A percentile compares a stretch with the other conserved stretches of the same genome.
phyloP scores from a whole-genome alignment of 495 filamentous ascomycete genomes.

The Hypomontagnella submonticulosa region DNA sequence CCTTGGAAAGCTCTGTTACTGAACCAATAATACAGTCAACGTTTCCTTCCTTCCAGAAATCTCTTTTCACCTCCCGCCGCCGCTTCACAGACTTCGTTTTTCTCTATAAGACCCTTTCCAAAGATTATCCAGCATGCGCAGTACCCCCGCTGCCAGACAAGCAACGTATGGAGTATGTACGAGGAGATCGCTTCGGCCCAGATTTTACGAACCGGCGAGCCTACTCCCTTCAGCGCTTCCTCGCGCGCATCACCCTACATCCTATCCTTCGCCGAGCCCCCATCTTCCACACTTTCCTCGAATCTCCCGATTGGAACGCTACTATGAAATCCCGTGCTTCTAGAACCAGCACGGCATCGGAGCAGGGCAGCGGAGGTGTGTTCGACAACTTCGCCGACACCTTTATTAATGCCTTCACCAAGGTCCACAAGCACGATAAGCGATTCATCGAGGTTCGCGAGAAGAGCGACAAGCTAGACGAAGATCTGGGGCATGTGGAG shows the following conservation, averaged over 20 bases:
- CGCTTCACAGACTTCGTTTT: slow-evolving; percentile 98
- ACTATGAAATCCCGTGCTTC: slow-evolving; percentile 83
- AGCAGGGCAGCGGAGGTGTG: slow-evolving; percentile 67
- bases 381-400: slow-evolving; percentile 95
- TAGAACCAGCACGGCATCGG: slow-evolving; percentile 65
- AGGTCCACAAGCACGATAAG: slow-evolving; percentile 93
- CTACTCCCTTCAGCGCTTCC: slow-evolving; percentile 90
- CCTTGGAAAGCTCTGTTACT: slow-evolving; percentile 12
- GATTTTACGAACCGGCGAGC: slow-evolving; percentile 94
- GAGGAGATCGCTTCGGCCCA: slow-evolving; percentile 90
- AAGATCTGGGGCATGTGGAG: slow-evolving; percentile 91
- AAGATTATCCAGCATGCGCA: slow-evolving; percentile 89
- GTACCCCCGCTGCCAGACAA: slow-evolving; percentile 97
- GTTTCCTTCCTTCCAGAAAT: slow-evolving; percentile 88
- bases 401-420: slow-evolving; percentile 97
- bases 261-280: slow-evolving; percentile 86
- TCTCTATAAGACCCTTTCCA: slow-evolving; percentile 86
- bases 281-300: slow-evolving; percentile 88
- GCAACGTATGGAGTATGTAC: slow-evolving; percentile 98
- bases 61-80: slow-evolving; percentile 79
- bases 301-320: slow-evolving; percentile 94
- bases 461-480: slow-evolving; percentile 93
- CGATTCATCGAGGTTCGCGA: slow-evolving; percentile 95
- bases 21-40: slow-evolving; percentile 73
- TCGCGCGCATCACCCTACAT: slow-evolving; percentile 86